A percentile compares a stretch with the other conserved stretches of the same genome.
Conservation (phyloP, 345 rosid species). For the Adansonia digitata region DNA sequence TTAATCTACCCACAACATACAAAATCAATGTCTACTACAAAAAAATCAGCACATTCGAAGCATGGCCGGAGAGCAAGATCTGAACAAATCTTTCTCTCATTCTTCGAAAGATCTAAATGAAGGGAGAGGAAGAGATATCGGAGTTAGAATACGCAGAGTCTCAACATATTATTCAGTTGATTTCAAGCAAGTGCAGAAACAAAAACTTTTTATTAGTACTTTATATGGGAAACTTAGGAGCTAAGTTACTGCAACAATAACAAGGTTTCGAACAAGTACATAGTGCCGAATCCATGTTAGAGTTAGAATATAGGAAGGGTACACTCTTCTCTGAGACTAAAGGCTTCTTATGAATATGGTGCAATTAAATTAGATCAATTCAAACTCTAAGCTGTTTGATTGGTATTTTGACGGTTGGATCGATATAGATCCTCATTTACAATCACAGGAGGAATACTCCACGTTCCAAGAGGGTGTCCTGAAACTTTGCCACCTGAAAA, state of each 20-base stretch:
- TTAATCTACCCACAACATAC: too few relatives aligned
- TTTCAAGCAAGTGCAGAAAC: too few relatives aligned
- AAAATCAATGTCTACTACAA: too few relatives aligned
- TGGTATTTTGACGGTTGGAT: constrained; percentile 9
- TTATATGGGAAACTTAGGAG: too few relatives aligned
- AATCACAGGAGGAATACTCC: constrained; percentile 66
- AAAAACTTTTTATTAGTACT: too few relatives aligned
- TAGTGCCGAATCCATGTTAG: not conserved
- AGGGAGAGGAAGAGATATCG: too few relatives aligned
- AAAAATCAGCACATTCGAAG: too few relatives aligned
- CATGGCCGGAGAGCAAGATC: too few relatives aligned
- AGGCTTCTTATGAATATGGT: constrained; percentile 2
- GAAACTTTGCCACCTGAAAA: constrained; percentile 57
- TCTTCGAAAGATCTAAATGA: too few relatives aligned
- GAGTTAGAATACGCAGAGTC: too few relatives aligned
- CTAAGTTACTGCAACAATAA: not conserved
- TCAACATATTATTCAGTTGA: too few relatives aligned
- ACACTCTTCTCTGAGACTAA: not conserved
- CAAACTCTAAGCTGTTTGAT: not conserved
- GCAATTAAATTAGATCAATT: not conserved
- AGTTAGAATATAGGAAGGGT: not conserved
- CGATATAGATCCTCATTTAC: constrained; percentile 58
- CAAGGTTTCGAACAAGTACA: not conserved
- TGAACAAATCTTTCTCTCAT: too few relatives aligned
- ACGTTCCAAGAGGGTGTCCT: constrained; percentile 68